These are phyloP conservation scores for Trypanosoma mega DNA, from an alignment of 208 protist genomes.

Conservation along the genomic window DNA sequence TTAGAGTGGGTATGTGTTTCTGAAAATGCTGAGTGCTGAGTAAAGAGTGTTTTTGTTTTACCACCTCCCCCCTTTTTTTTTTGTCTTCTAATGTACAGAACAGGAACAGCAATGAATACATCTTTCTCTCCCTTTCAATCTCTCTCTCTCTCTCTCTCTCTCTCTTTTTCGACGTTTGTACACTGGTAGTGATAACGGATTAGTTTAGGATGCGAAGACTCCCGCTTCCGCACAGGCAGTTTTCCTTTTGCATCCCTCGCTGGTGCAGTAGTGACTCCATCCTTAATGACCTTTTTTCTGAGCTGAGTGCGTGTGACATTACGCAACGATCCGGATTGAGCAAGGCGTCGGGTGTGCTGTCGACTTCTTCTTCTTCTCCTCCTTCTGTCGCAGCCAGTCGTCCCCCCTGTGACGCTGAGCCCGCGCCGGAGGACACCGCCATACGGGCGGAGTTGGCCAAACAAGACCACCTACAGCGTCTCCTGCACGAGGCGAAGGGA, in stretches of 20 bases:
- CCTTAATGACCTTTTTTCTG: constrained; percentile 30
- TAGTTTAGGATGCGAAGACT: constrained; percentile 18
- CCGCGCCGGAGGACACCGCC: constrained; percentile 13
- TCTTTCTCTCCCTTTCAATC: neutral
- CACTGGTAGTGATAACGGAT: no score
- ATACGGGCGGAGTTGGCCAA: constrained; percentile 27
- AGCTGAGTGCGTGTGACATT: constrained; percentile 28
- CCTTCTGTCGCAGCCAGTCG: no score
- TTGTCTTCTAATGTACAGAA: no score
- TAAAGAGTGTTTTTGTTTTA: neutral
- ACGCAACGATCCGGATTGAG: constrained; percentile 4
- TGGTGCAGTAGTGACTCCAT: constrained; percentile 18
- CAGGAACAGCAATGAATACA: no score
- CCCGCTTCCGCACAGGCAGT: neutral
- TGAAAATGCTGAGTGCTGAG: neutral
- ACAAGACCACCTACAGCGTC: constrained; percentile 24
- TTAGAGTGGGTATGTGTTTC: no score
- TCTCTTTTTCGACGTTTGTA: no score
- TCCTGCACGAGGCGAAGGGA: constrained; percentile 40
- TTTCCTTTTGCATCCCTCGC: constrained; percentile 9
- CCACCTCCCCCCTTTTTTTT: constrained; percentile 8
- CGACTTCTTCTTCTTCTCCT: neutral
- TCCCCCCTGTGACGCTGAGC: no score
- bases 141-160: constrained; percentile 8
- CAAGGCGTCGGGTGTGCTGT: neutral